phyloP scores from a whole-genome alignment of 108 stramenopile genomes.

The Chaetoceros tenuissimus region DNA sequence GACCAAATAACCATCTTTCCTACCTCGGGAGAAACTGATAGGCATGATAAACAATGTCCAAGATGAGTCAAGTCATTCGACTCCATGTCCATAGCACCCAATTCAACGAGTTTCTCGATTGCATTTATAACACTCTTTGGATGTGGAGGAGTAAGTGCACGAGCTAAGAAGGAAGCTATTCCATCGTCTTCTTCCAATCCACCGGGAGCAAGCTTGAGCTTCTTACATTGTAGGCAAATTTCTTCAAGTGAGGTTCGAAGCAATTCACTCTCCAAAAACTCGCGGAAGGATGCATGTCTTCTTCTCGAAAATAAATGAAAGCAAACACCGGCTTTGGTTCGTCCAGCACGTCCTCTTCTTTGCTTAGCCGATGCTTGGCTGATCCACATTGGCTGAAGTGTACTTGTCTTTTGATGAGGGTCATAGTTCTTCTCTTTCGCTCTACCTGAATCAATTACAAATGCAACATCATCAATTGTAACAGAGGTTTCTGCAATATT shows the following conservation, averaged over 20 bases:
- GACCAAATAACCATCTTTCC: conserved; percentile 76
- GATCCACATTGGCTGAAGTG: conserved; percentile 76
- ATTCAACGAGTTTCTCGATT: conserved; percentile 55
- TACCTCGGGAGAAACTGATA: conserved; percentile 54
- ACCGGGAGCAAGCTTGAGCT: conserved; percentile 50
- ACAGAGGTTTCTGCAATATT: conserved; percentile 92
- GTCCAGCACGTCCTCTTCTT: conserved; percentile 75
- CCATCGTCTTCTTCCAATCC: conserved; percentile 57
- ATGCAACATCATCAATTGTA: conserved; percentile 89
- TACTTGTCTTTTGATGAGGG: conserved; percentile 66
- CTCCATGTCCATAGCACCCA: conserved; percentile 65
- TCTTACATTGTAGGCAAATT: conserved; percentile 59
- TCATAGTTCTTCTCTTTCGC: conserved; percentile 93
- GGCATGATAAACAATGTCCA: conserved; percentile 48
- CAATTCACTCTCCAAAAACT: conserved; percentile 66
- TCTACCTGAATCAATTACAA: conserved; percentile 72
- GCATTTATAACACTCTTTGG: conserved; percentile 48
- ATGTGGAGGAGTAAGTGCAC: conserved; percentile 71
- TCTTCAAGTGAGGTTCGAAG: conserved; percentile 70
- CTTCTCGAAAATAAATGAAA: conserved; percentile 66
- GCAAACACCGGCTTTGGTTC: conserved; percentile 66
- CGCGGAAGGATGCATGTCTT: conserved; percentile 41
- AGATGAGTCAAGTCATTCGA: conserved; percentile 68
- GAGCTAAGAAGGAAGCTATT: conserved; percentile 54
- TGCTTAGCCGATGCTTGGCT: conserved; percentile 79